Evolutionary conservation across 805 yeast genomes (phyloP), one percentile per base, ranked within the genome.

Genomic region (Barnettozyma californica): DNA sequence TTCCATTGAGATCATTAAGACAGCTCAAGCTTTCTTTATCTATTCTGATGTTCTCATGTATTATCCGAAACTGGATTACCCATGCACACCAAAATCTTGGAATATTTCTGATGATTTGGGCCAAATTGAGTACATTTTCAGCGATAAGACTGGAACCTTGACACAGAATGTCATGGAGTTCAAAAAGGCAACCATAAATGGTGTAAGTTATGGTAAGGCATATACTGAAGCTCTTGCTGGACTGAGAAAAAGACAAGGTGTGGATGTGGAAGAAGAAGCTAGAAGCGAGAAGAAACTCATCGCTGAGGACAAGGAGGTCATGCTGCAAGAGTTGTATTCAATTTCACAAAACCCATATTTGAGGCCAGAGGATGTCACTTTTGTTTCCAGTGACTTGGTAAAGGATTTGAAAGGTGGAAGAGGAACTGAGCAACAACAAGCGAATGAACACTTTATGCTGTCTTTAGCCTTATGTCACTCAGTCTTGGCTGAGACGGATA

Each of bases 141-240:
- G 89, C 67, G 95, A 86, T 67, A 86, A 86, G 62, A 86, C 95
- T 0, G 95, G 95, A 52, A 86, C 95, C 1, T 67, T 86, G 58
- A 86, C 95, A 1, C 94, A 86, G 62, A 86, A 86, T 61, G 79
- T 86, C 25, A 87, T 87, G 95, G 94, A 87, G 61, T 86, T 84
- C 65, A 87, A 85, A 56, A 87, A 86, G 62, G 81, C 89, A 64
- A 80, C 94, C 3, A 81, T 87, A 46, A 80, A 79, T 59, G 94
- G 94, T 42, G 69, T 73, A 19, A 71, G 82, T 14, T 87, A 87
- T 59, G 95, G 95, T 25, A 68, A 80, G 51, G 94, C 94, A 0
- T 87, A 87, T 59, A 87, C 95, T 2, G 95, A 87, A 60, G 94
- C 94, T 0, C 70, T 80, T 40, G 87, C 86, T 18, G 95, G 94